Conservation (phyloP, 805 yeast genomes). For the Candida hungchunana region DNA sequence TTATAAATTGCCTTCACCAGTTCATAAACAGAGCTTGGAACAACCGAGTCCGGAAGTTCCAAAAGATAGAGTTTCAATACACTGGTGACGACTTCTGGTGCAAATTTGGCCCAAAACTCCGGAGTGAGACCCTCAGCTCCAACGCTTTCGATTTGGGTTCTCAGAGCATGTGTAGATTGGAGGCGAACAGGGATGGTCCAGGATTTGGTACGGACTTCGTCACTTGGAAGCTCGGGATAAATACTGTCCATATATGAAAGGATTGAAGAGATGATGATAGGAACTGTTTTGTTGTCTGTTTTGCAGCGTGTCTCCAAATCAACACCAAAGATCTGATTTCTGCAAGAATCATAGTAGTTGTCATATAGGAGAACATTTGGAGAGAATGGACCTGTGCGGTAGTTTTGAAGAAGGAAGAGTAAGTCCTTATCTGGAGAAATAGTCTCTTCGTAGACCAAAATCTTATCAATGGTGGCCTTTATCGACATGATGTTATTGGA, state of each 20-base stretch:
- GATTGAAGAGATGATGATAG: slow-evolving; percentile 57
- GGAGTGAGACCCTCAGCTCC: slow-evolving; percentile 37
- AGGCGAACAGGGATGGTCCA: slow-evolving; percentile 71
- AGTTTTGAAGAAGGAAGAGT: slow-evolving; percentile 58
- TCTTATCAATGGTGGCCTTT: slow-evolving; percentile 55
- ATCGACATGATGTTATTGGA: slow-evolving; percentile 56
- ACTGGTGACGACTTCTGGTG: slow-evolving; percentile 60
- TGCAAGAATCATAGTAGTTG: slow-evolving; percentile 68
- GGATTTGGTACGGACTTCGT: slow-evolving; percentile 57
- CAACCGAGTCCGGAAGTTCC: slow-evolving; percentile 75
- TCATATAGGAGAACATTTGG: slow-evolving; percentile 75
- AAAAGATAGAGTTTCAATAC: slow-evolving; percentile 67
- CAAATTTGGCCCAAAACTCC: slow-evolving; percentile 30
- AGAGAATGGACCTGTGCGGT: slow-evolving; percentile 67
- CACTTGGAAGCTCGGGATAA: slow-evolving; percentile 68
- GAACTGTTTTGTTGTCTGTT: slow-evolving; percentile 69
- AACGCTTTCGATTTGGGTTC: slow-evolving; percentile 52
- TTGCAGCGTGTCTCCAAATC: slow-evolving; percentile 68
- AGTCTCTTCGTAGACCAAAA: slow-evolving; percentile 61
- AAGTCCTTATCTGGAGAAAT: slow-evolving; percentile 69
- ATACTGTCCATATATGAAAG: slow-evolving; percentile 62
- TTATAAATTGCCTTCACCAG: slow-evolving; percentile 62
- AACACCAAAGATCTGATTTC: slow-evolving; percentile 74
- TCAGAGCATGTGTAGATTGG: slow-evolving; percentile 53
- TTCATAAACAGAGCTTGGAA: slow-evolving; percentile 63